A percentile compares a stretch with the other conserved stretches of the same genome.
Conservation (phyloP, 1,284 basidiomycete genomes). For the Inonotus obliquus region DNA sequence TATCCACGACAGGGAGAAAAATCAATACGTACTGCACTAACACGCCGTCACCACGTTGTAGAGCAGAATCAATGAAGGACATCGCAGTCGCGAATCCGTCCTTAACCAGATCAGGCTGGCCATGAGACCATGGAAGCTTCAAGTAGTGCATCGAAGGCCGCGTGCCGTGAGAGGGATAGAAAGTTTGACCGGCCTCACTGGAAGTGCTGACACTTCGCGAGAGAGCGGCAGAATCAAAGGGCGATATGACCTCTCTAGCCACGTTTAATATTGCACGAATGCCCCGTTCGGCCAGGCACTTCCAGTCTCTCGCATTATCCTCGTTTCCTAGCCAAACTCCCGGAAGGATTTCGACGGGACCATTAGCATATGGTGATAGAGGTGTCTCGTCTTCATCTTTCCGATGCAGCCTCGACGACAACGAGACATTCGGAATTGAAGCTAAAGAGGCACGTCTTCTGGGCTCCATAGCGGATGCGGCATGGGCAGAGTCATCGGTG, state of each 20-base stretch:
- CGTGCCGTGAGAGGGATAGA: slow-evolving; percentile 54
- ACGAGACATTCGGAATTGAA: slow-evolving; percentile 52
- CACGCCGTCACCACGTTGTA: slow-evolving; percentile 71
- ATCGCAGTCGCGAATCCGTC: slow-evolving; percentile 77
- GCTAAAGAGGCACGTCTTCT: slow-evolving; percentile 51
- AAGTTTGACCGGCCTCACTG: background rate
- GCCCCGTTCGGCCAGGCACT: slow-evolving; percentile 60
- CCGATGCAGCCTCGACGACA: slow-evolving; percentile 49
- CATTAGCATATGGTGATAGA: slow-evolving; percentile 72
- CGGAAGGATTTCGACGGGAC: slow-evolving; percentile 86
- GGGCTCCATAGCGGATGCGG: slow-evolving; percentile 22
- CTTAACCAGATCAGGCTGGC: slow-evolving; percentile 81
- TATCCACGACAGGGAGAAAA: slow-evolving; percentile 15
- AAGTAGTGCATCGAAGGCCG: slow-evolving; percentile 84
- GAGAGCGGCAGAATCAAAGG: slow-evolving; percentile 58
- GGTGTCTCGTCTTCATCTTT: slow-evolving; percentile 63
- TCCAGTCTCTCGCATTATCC: slow-evolving; percentile 84
- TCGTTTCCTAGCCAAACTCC: slow-evolving; percentile 92
- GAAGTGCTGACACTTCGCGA: slow-evolving; percentile 58
- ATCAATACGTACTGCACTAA: slow-evolving; percentile 75
- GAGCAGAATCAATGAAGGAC: slow-evolving; percentile 74
- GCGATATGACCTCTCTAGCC: slow-evolving; percentile 86
- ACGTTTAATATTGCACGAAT: slow-evolving; percentile 90
- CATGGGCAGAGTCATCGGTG: background rate
- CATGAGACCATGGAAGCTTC: slow-evolving; percentile 94